These are phyloP conservation scores for Globisporangium lucens DNA, from an alignment of 352 stramenopile genomes.

Conservation along the genomic window DNA sequence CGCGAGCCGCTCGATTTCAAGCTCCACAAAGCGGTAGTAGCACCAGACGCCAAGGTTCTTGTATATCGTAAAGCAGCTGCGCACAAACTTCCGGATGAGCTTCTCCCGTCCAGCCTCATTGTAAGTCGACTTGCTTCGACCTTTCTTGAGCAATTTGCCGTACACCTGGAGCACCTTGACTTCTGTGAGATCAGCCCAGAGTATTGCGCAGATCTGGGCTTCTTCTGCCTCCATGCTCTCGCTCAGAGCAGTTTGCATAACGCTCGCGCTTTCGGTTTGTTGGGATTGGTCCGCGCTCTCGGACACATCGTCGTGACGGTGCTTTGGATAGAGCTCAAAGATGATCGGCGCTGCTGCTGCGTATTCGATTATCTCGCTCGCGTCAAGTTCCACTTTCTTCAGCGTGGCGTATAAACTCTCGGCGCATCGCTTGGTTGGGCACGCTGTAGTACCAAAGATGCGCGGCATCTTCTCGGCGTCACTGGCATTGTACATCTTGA, in stretches of 20 bases:
- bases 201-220: constrained; percentile 27
- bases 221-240: constrained; percentile 13
- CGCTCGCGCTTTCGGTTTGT: not conserved
- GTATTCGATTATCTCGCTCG: constrained; percentile 50
- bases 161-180: constrained; percentile 46
- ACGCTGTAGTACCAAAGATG: constrained; percentile 86
- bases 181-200: constrained; percentile 46
- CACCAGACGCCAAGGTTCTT: constrained; percentile 71
- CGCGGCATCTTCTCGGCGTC: constrained; percentile 37
- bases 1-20: constrained; percentile 69
- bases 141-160: constrained; percentile 49
- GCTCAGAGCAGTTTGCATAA: not conserved
- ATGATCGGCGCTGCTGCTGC: constrained; percentile 65
- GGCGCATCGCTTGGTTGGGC: constrained; percentile 67
- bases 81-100: constrained; percentile 49
- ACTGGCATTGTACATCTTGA: constrained; percentile 74
- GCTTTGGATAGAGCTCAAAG: constrained; percentile 53
- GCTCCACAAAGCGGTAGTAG: constrained; percentile 64
- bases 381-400: constrained; percentile 65
- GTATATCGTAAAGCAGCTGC: constrained; percentile 54
- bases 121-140: constrained; percentile 34
- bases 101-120: constrained; percentile 46
- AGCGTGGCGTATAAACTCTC: constrained; percentile 65
- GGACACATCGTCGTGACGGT: constrained; percentile 13
- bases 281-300: constrained; percentile 5